Evolutionary conservation across 2,329 filamentous ascomycete species (phyloP).

Genomic region (Fusarium sterilihyphosum): DNA sequence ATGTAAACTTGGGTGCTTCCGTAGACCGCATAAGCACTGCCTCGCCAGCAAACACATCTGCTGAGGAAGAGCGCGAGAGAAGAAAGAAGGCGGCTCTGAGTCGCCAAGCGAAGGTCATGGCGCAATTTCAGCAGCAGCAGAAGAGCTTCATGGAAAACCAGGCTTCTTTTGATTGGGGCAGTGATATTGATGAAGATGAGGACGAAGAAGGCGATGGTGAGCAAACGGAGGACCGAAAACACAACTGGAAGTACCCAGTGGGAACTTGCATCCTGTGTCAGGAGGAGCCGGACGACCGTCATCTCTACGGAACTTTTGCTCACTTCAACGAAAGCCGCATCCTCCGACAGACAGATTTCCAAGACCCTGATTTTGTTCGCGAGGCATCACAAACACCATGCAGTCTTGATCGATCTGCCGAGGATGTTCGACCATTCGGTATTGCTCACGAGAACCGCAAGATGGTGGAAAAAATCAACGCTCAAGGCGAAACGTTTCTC

Average conservation of each 20-base stretch:
- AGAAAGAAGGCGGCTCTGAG: slow-evolving; percentile 93
- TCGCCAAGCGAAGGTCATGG: slow-evolving; percentile 94
- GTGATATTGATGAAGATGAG: slow-evolving; percentile 78
- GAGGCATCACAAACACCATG: slow-evolving; percentile 82
- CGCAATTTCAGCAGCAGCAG: slow-evolving; percentile 97
- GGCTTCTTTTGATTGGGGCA: slow-evolving; percentile 85
- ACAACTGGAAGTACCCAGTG: slow-evolving; percentile 84
- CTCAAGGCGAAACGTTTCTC: slow-evolving; percentile 74
- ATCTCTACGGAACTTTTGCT: slow-evolving; percentile 92
- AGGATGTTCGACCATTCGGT: slow-evolving; percentile 86
- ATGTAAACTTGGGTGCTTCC: slow-evolving; percentile 70
- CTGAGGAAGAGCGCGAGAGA: slow-evolving; percentile 77
- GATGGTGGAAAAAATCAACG: slow-evolving; percentile 78
- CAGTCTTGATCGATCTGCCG: slow-evolving; percentile 86
- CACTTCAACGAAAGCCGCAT: slow-evolving; percentile 88
- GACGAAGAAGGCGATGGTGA: slow-evolving; percentile 74
- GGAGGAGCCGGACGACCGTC: slow-evolving; percentile 90
- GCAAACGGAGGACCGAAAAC: slow-evolving; percentile 70
- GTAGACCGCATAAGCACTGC: slow-evolving; percentile 83
- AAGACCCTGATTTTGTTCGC: slow-evolving; percentile 83
- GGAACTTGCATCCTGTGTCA: slow-evolving; percentile 97
- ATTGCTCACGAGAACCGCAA: slow-evolving; percentile 88
- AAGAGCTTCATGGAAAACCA: slow-evolving; percentile 94
- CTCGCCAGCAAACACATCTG: slow-evolving; percentile 76
- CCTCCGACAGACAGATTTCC: slow-evolving; percentile 84